Percentiles rank a stretch among this genome's conserved stretches.
phyloP scores from a whole-genome alignment of 805 yeast species.

The Candida sanyiensis region DNA sequence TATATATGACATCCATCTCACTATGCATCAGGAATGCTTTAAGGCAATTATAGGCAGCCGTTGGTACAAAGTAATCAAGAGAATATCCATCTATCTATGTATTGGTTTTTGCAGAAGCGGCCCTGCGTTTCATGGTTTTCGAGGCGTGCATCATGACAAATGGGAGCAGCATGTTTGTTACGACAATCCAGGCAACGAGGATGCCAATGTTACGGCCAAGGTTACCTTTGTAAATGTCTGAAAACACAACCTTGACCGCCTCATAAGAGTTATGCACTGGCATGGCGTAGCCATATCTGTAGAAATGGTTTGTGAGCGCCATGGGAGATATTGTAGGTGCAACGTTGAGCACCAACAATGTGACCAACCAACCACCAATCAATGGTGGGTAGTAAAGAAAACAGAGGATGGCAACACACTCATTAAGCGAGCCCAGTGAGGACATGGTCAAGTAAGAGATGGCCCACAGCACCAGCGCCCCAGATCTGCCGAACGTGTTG shows the following conservation, averaged over 20 bases:
- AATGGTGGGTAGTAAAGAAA: conserved; percentile 52
- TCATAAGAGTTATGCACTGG: conserved; percentile 66
- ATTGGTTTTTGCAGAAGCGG: too few species aligned
- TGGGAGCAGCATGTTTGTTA: conserved; percentile 40
- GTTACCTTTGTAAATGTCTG: conserved; percentile 48
- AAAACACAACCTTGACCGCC: conserved; percentile 51
- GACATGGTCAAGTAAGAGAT: conserved; percentile 58
- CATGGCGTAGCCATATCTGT: conserved; percentile 57
- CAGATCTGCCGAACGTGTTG: conserved; percentile 54
- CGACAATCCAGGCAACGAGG: conserved; percentile 51
- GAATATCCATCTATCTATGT: too few species aligned
- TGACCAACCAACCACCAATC: conserved; percentile 65
- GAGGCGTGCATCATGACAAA: conserved; percentile 31
- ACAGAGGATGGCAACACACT: conserved; percentile 47
- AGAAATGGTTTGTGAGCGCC: conserved; percentile 49
- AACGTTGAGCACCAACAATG: conserved; percentile 59
- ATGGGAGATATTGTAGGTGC: conserved; percentile 62
- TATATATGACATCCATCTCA: too few species aligned
- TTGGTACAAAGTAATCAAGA: too few species aligned
- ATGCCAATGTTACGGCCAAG: conserved; percentile 58
- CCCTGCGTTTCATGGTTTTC: conserved; percentile 3
- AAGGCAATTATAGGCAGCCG: too few species aligned
- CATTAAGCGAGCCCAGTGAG: conserved; percentile 69
- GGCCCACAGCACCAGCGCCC: conserved; percentile 72
- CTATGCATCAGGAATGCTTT: too few species aligned